These are phyloP conservation scores for Noccaea caerulescens DNA, from an alignment of 345 rosid species.

Conservation along the genomic window DNA sequence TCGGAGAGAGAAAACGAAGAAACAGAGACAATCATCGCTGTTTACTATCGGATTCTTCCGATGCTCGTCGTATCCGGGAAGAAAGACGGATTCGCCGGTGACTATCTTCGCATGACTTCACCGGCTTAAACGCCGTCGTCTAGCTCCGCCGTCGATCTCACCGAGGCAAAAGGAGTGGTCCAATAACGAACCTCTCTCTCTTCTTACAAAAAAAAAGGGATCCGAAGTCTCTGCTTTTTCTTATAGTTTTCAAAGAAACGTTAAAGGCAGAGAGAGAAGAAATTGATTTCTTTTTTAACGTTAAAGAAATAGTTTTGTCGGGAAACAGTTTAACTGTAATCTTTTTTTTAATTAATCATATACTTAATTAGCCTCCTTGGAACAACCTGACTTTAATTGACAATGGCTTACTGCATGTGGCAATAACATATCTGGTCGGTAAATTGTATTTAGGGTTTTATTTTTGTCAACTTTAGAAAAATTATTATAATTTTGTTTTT, in stretches of 20 bases:
- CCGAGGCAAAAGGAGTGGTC: constrained; percentile 34
- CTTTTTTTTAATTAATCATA: background rate
- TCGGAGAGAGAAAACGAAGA: constrained; percentile 31
- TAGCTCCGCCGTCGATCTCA: constrained; percentile 32
- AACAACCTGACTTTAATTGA: constrained; percentile 9
- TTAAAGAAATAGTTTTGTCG: constrained; percentile 25
- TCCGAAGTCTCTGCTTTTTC: constrained; percentile 48
- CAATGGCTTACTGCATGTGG: constrained; percentile 43
- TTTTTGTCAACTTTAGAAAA: no score
- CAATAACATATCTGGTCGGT: constrained; percentile 37
- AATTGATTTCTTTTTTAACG: background rate
- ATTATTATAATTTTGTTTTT: no score
- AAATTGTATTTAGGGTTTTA: background rate
- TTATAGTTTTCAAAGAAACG: constrained; percentile 44
- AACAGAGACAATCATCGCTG: constrained; percentile 35
- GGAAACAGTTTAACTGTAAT: background rate
- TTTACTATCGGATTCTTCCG: constrained; percentile 29
- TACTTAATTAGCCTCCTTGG: background rate
- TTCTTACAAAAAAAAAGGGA: constrained; percentile 38
- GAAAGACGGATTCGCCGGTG: constrained; percentile 29
- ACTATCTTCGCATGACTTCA: constrained; percentile 19
- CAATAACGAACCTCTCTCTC: constrained; percentile 22
- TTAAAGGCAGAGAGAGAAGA: constrained; percentile 16
- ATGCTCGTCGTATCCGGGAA: constrained; percentile 37
- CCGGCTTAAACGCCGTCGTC: constrained; percentile 31